Conservation (phyloP, 2,329 filamentous ascomycete genomes). For the Graphiopsis chlorocephala region DNA sequence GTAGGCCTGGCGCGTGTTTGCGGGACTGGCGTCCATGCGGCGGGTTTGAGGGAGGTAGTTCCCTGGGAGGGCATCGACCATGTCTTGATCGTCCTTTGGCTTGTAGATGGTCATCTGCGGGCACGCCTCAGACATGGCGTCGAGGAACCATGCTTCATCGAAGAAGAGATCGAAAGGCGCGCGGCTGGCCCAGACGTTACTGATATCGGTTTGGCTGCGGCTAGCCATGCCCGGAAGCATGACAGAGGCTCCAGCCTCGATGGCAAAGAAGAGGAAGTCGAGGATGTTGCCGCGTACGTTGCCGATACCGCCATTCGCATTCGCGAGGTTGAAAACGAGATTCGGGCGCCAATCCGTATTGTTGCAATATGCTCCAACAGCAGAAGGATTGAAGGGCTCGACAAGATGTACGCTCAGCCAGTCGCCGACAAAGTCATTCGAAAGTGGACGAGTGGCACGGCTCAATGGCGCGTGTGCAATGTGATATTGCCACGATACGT, state of each 20-base stretch:
- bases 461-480: slow-evolving; percentile 9
- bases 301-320: slow-evolving; percentile 45
- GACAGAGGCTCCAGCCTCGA: slow-evolving; percentile 47
- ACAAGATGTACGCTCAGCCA: slow-evolving; percentile 28
- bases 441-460: not conserved
- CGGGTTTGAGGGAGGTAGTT: slow-evolving; percentile 25
- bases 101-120: slow-evolving; percentile 30
- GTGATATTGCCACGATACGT: slow-evolving; percentile 22
- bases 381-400: slow-evolving; percentile 24
- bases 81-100: slow-evolving; percentile 16
- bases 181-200: slow-evolving; percentile 26
- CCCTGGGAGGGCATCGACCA: slow-evolving; percentile 21
- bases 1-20: slow-evolving; percentile 19
- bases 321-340: slow-evolving; percentile 45
- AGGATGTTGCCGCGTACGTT: slow-evolving; percentile 47
- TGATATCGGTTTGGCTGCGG: slow-evolving; percentile 20
- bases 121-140: slow-evolving; percentile 23
- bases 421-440: slow-evolving; percentile 24
- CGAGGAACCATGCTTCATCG: slow-evolving; percentile 30
- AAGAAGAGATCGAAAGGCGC: slow-evolving; percentile 27
- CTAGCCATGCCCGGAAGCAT: slow-evolving; percentile 22
- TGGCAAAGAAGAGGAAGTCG: slow-evolving; percentile 47
- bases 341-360: slow-evolving; percentile 41
- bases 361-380: slow-evolving; percentile 34
- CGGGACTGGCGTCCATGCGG: slow-evolving; percentile 24